Evolutionary conservation across 805 yeast genomes (phyloP), one percentile per base, ranked within the genome.

Genomic region (Suhomyces tanzawaensis): DNA sequence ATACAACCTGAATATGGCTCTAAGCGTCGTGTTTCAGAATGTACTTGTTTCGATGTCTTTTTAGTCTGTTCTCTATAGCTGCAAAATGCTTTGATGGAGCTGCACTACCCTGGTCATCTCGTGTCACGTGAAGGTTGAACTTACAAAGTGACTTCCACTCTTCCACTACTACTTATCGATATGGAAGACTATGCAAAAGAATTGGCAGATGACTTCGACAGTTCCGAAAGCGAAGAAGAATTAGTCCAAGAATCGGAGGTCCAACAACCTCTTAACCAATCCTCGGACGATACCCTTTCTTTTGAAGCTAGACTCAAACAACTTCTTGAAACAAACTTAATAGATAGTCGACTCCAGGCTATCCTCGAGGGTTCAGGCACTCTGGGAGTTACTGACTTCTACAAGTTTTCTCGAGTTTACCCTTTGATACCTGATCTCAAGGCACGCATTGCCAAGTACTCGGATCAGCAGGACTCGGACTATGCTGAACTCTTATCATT

Each of bases 141-240:
- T 7, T 21, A 21, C 24, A 21, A 21, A 11, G 24, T 21, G 9
- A 21, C 7, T 21, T 11, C 11, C 24, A 21, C 7, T 7, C 24
- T 21, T 7, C 24, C 7, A 21, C 7, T 7, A 7, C 7, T 11
- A 7, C 24, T 11, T 7, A 24, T n/a, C 29, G 29, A 4, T 11
- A 52, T 50, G 53, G 50, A 31, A 42, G 69, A 72, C 43, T 62
- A 60, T 40, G 76, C 72, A 32, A 60, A 60, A 37, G 72, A 66
- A 16, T 52, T 74, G 27, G 44, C 69, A 41, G 69, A 62, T 1
- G 77, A 70, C 41, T 62, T 71, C 32, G 72, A 58, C 11, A 27
- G 33, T 18, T 35, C 32, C 15, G 39, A 37, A 19, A 40, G 38
- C 7, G 45, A 35, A 9, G 37, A 39, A 6, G 52, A 32, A 15